Conservation (phyloP, 164 flowering plant genomes). For the Vitis rotundifolia region DNA sequence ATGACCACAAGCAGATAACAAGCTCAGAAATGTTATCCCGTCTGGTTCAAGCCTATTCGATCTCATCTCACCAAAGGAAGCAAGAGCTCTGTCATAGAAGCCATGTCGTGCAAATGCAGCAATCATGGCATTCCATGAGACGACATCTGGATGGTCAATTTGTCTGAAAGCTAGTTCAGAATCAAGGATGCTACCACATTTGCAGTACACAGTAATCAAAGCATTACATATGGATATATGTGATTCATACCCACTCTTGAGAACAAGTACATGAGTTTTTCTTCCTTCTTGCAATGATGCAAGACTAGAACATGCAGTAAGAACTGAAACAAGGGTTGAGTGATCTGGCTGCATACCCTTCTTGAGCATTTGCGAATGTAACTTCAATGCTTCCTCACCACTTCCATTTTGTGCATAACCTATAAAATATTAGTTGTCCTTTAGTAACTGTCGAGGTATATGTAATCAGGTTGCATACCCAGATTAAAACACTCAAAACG, state of each 20-base stretch:
- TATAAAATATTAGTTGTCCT: slow-evolving; percentile 5
- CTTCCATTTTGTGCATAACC: slow-evolving; percentile 51
- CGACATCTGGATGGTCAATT: slow-evolving; percentile 33
- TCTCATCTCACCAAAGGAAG: slow-evolving; percentile 32
- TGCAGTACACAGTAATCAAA: slow-evolving; percentile 51
- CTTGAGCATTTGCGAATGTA: slow-evolving; percentile 32
- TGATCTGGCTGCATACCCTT: slow-evolving; percentile 44
- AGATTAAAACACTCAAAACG: too few relatives aligned
- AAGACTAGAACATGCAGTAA: slow-evolving; percentile 46
- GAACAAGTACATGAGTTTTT: slow-evolving; percentile 30
- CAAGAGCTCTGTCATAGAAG: slow-evolving; percentile 33
- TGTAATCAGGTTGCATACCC: background rate
- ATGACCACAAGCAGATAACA: slow-evolving; percentile 54
- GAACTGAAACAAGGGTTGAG: slow-evolving; percentile 41
- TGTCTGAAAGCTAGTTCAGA: slow-evolving; percentile 36
- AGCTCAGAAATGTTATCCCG: slow-evolving; percentile 48
- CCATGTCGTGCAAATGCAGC: slow-evolving; percentile 53
- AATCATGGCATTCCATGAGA: slow-evolving; percentile 56
- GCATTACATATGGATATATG: slow-evolving; percentile 40
- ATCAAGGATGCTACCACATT: slow-evolving; percentile 46
- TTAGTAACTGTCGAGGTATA: background rate
- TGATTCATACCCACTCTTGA: slow-evolving; percentile 31
- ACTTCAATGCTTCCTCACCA: slow-evolving; percentile 47
- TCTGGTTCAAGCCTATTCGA: slow-evolving; percentile 36
- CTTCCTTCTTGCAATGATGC: slow-evolving; percentile 39